Evolutionary conservation across 441 rosid genomes (phyloP), one percentile per base, ranked within the genome.

Genomic region (Populus hybrid): DNA sequence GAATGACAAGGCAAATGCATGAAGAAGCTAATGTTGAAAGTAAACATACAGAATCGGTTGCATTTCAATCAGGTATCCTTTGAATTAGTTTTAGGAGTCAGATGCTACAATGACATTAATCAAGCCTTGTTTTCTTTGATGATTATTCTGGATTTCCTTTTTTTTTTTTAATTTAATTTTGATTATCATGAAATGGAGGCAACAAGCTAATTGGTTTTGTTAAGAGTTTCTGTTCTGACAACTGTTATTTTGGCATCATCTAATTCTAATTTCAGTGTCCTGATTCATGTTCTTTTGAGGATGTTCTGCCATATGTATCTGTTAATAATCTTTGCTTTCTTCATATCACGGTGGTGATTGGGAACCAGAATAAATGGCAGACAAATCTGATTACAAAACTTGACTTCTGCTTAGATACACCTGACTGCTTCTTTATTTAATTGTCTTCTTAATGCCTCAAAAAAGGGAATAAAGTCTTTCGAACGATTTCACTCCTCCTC

Each of bases 51-150:
- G 57, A 72, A 3, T 18, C 67, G 18, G 81, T 69, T 73, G 79
- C 79, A 72, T 69, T 69, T 24, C 40, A 75, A 77, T 81, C 94
- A 86, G 95, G 94, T 91, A 87, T 38, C 5, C 2, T 59, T 66
- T 75, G 6, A 71, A 16, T 40, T 40, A 30, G 67, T 30, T 11
- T 63, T 24, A 28, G 12, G 34, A 72, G 32, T 63, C 68, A 19
- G 68, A 32, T n/a, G 23, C 68, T 36, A 11, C 30, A 19, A 3
- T 50, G 65, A 21, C 70, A 21, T 2, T 26, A 38, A 69, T 28
- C 30, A 46, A 36, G 4, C 34, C 36, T 18, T 69, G 28, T n/a
- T 18, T 3, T 11, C 19, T 14, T 61, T 21, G 50, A 46, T 66
- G 24, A 9, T 5, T 61, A 9, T 18, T 68, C 40, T 36, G 6